Evolutionary conservation across 1,284 basidiomycete species (phyloP).

Genomic region (Puccinia triticina): DNA sequence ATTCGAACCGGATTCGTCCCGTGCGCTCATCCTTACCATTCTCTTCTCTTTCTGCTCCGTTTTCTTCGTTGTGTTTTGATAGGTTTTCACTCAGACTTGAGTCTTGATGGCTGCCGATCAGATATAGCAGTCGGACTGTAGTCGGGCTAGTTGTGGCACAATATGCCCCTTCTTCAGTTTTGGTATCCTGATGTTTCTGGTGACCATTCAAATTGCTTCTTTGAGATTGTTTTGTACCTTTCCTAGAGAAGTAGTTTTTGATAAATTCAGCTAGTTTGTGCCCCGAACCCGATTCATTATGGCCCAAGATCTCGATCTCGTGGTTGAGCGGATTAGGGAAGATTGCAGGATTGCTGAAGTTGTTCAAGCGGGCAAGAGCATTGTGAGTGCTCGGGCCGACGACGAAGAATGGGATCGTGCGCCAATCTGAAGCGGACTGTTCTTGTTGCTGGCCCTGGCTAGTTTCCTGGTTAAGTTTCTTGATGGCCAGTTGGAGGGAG

Average conservation of each 20-base stretch:
- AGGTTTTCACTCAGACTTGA: background rate
- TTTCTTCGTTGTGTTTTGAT: background rate
- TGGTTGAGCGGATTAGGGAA: background rate
- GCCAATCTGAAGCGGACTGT: no score
- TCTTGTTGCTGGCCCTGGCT: background rate
- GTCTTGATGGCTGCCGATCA: background rate
- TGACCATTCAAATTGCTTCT: background rate
- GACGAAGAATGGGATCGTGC: conserved; percentile 9
- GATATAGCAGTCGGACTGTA: background rate
- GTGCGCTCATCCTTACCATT: background rate
- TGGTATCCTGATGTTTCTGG: background rate
- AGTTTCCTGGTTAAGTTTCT: background rate
- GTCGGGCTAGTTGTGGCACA: background rate
- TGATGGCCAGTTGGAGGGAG: conserved; percentile 15
- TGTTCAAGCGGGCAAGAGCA: background rate
- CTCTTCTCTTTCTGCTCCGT: no score
- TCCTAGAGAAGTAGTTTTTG: background rate
- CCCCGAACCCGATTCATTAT: background rate
- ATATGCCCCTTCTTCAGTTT: background rate
- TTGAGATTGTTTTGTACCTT: background rate
- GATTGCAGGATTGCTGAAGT: background rate
- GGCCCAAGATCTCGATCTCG: background rate
- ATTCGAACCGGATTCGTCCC: background rate
- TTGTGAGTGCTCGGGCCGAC: background rate
- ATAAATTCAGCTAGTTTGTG: background rate